Evolutionary conservation across 108 stramenopile species (phyloP), one percentile per base, ranked within the genome.

Genomic region (Hondaea fermentalgiana): DNA sequence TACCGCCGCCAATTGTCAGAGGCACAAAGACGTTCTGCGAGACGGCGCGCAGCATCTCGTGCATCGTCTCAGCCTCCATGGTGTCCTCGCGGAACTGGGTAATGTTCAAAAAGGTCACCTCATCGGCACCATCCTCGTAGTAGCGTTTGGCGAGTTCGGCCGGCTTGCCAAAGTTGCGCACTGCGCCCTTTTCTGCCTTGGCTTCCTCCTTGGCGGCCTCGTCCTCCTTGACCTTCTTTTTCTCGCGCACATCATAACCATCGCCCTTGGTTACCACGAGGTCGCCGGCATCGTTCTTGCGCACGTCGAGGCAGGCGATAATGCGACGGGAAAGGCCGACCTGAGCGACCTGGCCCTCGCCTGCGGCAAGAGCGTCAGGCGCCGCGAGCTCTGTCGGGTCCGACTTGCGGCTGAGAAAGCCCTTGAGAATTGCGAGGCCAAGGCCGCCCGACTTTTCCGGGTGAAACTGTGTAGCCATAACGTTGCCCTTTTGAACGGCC

Each of bases 191-290:
- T 57, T 69, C 57, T 3, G 49, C 60, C 5, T 87, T 23, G 14
- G 28, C 89, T n/a, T 58, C 88, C 8, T 89, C 91, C 55, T 57
- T 6, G 12, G 94, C 91, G 49, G 93, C 93, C 59, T 96, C 92
- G 35, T 21, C 60, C 60, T 64, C 60, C 14, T 64, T 35, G 60
- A 21, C 35, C 29, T 25, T 64, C 60, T 95, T 90, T 60, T 93
- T 97, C 91, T 99, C 99, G 12, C 99, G 93, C 16, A 99, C 99
- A 88, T 98, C 98, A 92, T 99, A 99, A 90, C 98, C 97, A 90
- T 99, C 99, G 25, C 99, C 99, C 91, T 99, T 98, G 90, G 99
- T 99, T 10, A 98, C 99, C 45, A 99, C 97, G 58, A 98, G 92
- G 90, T 99, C 99, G 29, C 99, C 99, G 43, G 92, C 90, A 90